These are phyloP conservation scores for Termitomyces sp. DNA, from an alignment of 768 basidiomycete genomes.

Conservation along the genomic window DNA sequence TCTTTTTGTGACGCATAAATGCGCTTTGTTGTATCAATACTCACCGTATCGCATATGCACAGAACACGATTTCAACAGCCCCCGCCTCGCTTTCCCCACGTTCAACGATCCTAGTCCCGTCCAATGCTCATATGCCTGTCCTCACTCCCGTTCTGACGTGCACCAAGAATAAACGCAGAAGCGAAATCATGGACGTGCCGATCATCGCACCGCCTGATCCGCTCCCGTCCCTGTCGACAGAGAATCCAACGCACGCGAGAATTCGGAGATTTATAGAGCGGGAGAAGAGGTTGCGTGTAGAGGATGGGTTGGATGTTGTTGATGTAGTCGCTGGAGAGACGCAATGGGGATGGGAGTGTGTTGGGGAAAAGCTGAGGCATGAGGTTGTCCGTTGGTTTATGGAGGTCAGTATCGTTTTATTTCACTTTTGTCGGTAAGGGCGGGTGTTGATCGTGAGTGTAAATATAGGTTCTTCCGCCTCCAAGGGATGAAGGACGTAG, in stretches of 20 bases:
- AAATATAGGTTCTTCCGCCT: neutral
- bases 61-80: neutral
- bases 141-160: neutral
- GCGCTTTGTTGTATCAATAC: neutral
- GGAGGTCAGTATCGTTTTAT: neutral
- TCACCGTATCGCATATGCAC: neutral
- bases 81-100: neutral
- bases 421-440: neutral
- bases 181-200: neutral
- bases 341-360: neutral
- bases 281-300: neutral
- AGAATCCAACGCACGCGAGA: neutral
- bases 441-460: too few species aligned
- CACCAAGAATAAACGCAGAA: neutral
- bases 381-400: neutral
- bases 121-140: neutral
- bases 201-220: constrained; percentile 1
- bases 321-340: neutral
- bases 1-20: neutral
- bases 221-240: neutral
- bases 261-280: neutral
- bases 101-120: neutral
- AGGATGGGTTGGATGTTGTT: neutral
- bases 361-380: constrained; percentile 1
- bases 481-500: neutral